Base-by-base conservation (phyloP, 2,329 filamentous ascomycete genomes). In the Hypoxylon sp. region DNA sequence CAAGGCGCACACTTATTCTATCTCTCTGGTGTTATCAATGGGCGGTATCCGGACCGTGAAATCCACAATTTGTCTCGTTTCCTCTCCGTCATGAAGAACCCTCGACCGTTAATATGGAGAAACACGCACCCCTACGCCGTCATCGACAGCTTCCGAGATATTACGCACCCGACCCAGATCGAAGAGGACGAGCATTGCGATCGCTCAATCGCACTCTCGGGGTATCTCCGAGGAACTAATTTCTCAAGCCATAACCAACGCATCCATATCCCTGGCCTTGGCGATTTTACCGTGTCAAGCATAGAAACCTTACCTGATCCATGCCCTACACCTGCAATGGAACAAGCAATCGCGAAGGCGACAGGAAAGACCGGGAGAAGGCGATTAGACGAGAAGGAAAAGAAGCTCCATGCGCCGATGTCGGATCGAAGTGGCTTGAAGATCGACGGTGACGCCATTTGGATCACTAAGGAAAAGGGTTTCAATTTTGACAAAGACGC, bases 11-110 rank as follows among this genome's bases (percentile, higher is more conserved):
- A 99, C 78, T 85, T 99, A 0, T 99, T 99, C 81, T 98, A 98
- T 76, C 87, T 99, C 4, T 97, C 93, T 1, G 96, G 96, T 75
- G 94, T 99, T 36, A 92, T 98, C 74, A 99, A 99, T 79, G 96
- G 96, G 45, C 88, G 96, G 70, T 99, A 99, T 76, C 97, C 96
- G 0, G 96, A 99, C 79, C 90, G 97, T 70, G 97, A 99, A 80
- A 90, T 99, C 14, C 93, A 98, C 82, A 99, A 99, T 77, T 81
- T 99, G 59, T 97, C 93, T 13, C 89, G 97, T 60, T 99, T 99
- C 79, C 85, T 99, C 72, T 97, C 93, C 19, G 94, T 99, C 72
- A 99, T 99, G 97, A 99, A 99, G 85, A 99, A 97, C 78, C 95
- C 97, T 3, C 88, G 96, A 65, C 96, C 96, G n/a, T 84, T 99